A percentile compares a stretch with the other conserved stretches of the same genome.
Conservation (phyloP, 805 yeast species). For the Myxozyma nipponensis region DNA sequence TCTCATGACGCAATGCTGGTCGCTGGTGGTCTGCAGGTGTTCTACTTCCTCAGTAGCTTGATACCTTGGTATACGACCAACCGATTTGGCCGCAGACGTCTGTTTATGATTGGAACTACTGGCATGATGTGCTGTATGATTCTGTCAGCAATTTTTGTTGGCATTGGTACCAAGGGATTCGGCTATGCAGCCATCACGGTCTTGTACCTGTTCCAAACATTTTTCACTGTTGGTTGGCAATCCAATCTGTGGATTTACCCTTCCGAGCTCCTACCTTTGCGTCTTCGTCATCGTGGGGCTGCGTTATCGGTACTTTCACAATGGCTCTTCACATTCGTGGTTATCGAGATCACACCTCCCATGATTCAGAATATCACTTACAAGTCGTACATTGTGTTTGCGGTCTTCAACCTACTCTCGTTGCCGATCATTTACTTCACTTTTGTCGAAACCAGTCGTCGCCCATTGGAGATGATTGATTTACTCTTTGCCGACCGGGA, state of each 20-base stretch:
- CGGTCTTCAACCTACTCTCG: slow-evolving; percentile 49
- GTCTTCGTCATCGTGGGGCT: slow-evolving; percentile 51
- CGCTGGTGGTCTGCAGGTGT: too few species aligned
- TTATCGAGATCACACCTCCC: slow-evolving; percentile 54
- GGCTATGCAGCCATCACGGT: too few species aligned
- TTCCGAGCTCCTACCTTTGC: slow-evolving; percentile 57
- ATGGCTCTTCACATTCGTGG: slow-evolving; percentile 57
- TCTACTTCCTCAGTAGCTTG: too few species aligned
- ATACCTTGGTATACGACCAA: too few species aligned
- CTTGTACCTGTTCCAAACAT: slow-evolving; percentile 18
- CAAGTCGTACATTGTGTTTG: slow-evolving; percentile 60
- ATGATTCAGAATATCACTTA: slow-evolving; percentile 49
- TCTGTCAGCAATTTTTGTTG: too few species aligned
- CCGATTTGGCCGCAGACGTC: too few species aligned
- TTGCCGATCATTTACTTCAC: slow-evolving; percentile 44
- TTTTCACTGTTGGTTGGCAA: slow-evolving; percentile 28
- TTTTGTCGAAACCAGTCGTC: slow-evolving; percentile 61
- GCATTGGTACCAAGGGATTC: too few species aligned
- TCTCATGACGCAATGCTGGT: too few species aligned
- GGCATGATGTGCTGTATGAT: too few species aligned
- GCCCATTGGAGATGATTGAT: slow-evolving; percentile 45
- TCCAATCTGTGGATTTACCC: slow-evolving; percentile 48
- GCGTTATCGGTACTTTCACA: slow-evolving; percentile 54
- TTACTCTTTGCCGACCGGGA: slow-evolving; percentile 31
- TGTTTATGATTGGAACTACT: too few species aligned